A percentile compares a stretch with the other conserved stretches of the same genome.
Conservation (phyloP, 805 yeast species). For the Debaryomyces maramus region DNA sequence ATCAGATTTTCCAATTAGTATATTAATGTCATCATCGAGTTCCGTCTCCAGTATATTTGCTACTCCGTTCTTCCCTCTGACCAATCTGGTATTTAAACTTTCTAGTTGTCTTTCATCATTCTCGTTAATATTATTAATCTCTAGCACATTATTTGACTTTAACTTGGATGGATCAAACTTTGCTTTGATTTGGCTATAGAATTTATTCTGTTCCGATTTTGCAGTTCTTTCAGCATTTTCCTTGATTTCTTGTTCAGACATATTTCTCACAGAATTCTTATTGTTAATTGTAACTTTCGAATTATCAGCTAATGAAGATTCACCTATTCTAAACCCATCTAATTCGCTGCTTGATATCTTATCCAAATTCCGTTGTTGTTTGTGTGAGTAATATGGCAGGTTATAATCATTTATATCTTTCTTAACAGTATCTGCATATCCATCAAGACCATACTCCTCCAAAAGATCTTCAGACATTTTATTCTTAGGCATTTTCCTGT, state of each 20-base stretch:
- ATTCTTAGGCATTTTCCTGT: constrained; percentile 29
- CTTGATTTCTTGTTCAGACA: constrained; percentile 28
- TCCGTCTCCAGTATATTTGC: neutral
- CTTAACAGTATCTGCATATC: constrained; percentile 29
- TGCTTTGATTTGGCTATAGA: constrained; percentile 28
- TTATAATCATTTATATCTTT: constrained; percentile 28
- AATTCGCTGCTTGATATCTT: constrained; percentile 28
- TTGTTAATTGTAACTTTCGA: neutral
- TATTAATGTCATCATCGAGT: constrained; percentile 7
- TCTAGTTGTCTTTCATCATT: constrained; percentile 24
- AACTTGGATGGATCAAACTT: constrained; percentile 20
- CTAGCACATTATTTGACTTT: constrained; percentile 24
- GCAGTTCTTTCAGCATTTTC: constrained; percentile 23
- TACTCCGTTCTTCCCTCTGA: constrained; percentile 1
- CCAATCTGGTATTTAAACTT: constrained; percentile 23
- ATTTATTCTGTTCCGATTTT: constrained; percentile 26
- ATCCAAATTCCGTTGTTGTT: constrained; percentile 18
- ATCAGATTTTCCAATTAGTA: constrained; percentile 5
- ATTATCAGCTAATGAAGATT: constrained; percentile 12
- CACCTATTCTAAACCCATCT: constrained; percentile 39
- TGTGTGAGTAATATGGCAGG: constrained; percentile 18
- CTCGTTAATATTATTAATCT: constrained; percentile 32
- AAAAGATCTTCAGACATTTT: constrained; percentile 32
- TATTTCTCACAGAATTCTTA: constrained; percentile 11
- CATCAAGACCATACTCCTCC: constrained; percentile 40